Evolutionary conservation across 2,329 filamentous ascomycete species (phyloP).

Genomic region (Fusarium sp.): DNA sequence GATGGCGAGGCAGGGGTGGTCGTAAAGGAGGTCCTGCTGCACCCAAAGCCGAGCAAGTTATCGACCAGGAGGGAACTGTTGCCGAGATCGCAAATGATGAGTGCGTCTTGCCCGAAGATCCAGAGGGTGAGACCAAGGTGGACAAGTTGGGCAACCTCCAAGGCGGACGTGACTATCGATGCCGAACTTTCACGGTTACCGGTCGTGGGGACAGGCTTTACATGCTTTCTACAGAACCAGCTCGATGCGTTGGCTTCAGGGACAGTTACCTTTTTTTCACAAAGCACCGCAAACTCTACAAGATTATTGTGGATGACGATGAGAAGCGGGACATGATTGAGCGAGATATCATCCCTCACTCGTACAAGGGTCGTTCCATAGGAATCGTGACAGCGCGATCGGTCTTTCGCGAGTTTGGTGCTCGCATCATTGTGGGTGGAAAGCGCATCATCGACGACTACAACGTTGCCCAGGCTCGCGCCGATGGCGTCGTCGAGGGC

Average conservation of each 20-base stretch:
- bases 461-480: constrained; percentile 77
- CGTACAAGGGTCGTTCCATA: constrained; percentile 97
- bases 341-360: constrained; percentile 94
- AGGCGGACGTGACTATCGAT: constrained; percentile 90
- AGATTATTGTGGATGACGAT: constrained; percentile 98
- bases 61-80: constrained; percentile 93
- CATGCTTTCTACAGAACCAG: constrained; percentile 98
- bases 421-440: constrained; percentile 92
- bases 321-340: constrained; percentile 97
- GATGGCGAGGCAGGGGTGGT: constrained; percentile 75
- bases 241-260: constrained; percentile 94
- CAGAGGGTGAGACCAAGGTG: constrained; percentile 91
- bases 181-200: constrained; percentile 91
- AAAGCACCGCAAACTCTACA: constrained; percentile 95
- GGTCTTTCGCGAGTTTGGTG: constrained; percentile 96
- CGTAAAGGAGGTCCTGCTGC: constrained; percentile 75
- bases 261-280: constrained; percentile 99
- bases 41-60: constrained; percentile 82
- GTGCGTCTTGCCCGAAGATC: constrained; percentile 85
- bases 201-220: constrained; percentile 88
- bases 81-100: constrained; percentile 93
- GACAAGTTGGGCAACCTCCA: constrained; percentile 86
- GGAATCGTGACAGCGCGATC: constrained; percentile 96
- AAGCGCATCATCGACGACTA: constrained; percentile 91
- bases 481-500: constrained; percentile 84